phyloP scores from a whole-genome alignment of 148 eudicot genomes.

The Rhododendron ovatum region DNA sequence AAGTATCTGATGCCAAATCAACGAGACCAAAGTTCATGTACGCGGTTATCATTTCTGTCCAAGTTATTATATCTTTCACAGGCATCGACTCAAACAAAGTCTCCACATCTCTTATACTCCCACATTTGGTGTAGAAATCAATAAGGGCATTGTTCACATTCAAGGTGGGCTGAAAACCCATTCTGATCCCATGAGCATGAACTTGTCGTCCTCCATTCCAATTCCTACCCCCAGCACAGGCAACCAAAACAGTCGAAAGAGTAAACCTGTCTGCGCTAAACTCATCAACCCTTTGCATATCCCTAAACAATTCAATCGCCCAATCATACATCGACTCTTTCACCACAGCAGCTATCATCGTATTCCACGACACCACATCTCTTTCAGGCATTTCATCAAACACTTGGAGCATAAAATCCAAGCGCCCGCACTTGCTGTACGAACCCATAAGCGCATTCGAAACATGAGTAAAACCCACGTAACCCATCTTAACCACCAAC shows the following conservation, averaged over 20 bases:
- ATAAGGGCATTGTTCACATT: conserved; percentile 68
- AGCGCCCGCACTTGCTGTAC: conserved; percentile 53
- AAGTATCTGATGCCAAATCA: conserved; percentile 51
- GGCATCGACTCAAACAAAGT: conserved; percentile 58
- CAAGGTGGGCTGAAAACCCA: conserved; percentile 45
- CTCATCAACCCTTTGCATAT: conserved; percentile 40
- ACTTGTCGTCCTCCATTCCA: conserved; percentile 41
- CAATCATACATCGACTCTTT: conserved; percentile 43
- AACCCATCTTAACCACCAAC: conserved; percentile 51
- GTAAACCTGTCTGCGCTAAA: conserved; percentile 53
- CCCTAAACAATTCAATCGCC: conserved; percentile 50
- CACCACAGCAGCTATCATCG: conserved; percentile 50
- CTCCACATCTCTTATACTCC: conserved; percentile 47
- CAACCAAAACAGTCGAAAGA: conserved; percentile 57
- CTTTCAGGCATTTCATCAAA: conserved; percentile 65
- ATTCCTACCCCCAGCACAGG: conserved; percentile 43
- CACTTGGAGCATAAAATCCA: conserved; percentile 40
- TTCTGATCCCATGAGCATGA: conserved; percentile 56
- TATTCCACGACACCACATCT: conserved; percentile 84
- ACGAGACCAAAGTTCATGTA: conserved; percentile 77
- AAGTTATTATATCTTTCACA: conserved; percentile 56
- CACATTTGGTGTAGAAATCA: conserved; percentile 61
- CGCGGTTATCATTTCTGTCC: conserved; percentile 77
- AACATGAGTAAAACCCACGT: conserved; percentile 35
- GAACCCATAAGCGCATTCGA: conserved; percentile 56